phyloP scores from a whole-genome alignment of 192 early-diverging fungal genomes.

The Podila epicladia region DNA sequence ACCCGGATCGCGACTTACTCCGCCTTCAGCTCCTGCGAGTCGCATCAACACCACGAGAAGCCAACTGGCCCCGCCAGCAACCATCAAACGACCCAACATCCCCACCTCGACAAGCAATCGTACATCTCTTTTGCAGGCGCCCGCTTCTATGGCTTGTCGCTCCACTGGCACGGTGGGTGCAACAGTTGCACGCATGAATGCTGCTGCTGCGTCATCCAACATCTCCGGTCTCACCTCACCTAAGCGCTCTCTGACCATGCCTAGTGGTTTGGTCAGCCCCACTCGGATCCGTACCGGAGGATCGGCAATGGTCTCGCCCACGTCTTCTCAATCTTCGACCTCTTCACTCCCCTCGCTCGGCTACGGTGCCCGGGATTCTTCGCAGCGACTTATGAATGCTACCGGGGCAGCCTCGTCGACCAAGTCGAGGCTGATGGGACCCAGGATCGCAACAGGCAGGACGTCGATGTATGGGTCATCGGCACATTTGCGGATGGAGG shows the following conservation, averaged over 20 bases:
- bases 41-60: not conserved
- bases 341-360: conserved; percentile 10
- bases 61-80: not conserved
- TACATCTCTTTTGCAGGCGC: conserved; percentile 14
- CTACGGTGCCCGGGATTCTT: conserved; percentile 7
- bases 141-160: not conserved
- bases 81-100: not conserved
- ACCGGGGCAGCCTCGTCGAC: conserved; percentile 13
- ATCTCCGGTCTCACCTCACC: conserved; percentile 1
- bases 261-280: conserved; percentile 19
- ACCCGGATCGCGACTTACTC: not conserved
- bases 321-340: conserved; percentile 23
- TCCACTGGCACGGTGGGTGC: conserved; percentile 1
- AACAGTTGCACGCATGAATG: not conserved
- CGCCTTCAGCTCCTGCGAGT: not conserved
- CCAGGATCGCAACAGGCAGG: not conserved
- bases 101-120: not conserved
- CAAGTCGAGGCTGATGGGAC: not conserved
- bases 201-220: not conserved
- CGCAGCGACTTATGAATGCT: conserved; percentile 19
- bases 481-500: not conserved
- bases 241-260: not conserved
- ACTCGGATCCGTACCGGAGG: conserved; percentile 8
- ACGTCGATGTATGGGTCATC: conserved; percentile 39
- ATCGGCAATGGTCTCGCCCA: conserved; percentile 24